These are phyloP conservation scores for Chaetomium globosum DNA, from an alignment of 2,329 filamentous ascomycete genomes.

Conservation along the genomic window DNA sequence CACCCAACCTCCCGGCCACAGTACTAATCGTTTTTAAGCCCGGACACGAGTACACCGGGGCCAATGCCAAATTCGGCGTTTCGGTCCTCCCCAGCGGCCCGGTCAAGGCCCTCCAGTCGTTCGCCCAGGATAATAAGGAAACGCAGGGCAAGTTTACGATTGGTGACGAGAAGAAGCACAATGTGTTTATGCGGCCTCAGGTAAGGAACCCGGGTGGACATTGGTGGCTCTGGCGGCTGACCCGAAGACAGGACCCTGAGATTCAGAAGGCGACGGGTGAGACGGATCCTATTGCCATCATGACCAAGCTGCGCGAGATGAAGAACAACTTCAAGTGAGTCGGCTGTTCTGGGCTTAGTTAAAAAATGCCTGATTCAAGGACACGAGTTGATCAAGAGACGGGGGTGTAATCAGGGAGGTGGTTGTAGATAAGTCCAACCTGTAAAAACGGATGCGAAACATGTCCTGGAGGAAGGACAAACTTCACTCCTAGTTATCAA, in stretches of 20 bases:
- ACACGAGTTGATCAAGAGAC: constrained; percentile 20
- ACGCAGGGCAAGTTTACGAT: constrained; percentile 97
- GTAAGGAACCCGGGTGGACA: constrained; percentile 53
- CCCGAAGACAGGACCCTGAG: constrained; percentile 65
- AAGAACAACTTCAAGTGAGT: constrained; percentile 76
- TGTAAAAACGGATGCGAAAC: constrained; percentile 14
- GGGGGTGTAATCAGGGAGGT: constrained; percentile 22
- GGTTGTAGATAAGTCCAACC: constrained; percentile 23
- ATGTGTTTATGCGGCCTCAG: constrained; percentile 91
- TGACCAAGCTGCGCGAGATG: constrained; percentile 83
- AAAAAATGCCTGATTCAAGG: constrained; percentile 1
- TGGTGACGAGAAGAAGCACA: constrained; percentile 94
- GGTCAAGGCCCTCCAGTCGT: constrained; percentile 75
- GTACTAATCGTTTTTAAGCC: constrained; percentile 51
- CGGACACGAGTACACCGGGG: constrained; percentile 97
- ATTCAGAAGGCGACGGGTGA: constrained; percentile 84
- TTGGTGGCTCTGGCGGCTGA: constrained; percentile 23
- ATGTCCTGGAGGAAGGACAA: neutral
- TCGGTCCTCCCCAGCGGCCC: constrained; percentile 74
- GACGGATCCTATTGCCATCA: constrained; percentile 78
- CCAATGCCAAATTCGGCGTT: constrained; percentile 85
- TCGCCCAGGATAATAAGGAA: constrained; percentile 77
- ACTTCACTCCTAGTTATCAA: neutral
- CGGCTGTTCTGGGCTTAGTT: constrained; percentile 5
- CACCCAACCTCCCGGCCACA: neutral